phyloP scores from a whole-genome alignment of 1,139 yeast species.

The Tardiomyces depauwii region DNA sequence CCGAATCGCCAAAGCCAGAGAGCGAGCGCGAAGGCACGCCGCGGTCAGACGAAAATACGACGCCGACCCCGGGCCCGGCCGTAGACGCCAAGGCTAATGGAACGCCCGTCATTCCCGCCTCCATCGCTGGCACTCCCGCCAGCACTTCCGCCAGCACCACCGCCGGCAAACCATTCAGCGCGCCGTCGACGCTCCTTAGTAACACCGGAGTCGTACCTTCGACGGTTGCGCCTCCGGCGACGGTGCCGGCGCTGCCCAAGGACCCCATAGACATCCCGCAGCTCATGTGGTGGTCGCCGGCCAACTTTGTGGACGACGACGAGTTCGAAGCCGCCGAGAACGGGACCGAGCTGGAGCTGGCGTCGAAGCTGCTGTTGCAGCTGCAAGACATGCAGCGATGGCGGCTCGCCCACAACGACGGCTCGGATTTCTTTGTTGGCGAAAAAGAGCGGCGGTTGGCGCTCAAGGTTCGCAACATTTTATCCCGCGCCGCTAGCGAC shows the following conservation, averaged over 20 bases:
- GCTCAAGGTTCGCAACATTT: slow-evolving; percentile 37
- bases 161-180: not conserved
- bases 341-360: slow-evolving; percentile 41
- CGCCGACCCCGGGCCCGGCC: no score
- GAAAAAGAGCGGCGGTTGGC: slow-evolving; percentile 40
- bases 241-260: slow-evolving; percentile 34
- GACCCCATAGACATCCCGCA: slow-evolving; percentile 79
- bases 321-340: slow-evolving; percentile 38
- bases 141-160: not conserved
- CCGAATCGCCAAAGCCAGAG: slow-evolving; percentile 1
- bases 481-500: slow-evolving; percentile 34
- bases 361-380: slow-evolving; percentile 45
- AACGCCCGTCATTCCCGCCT: no score
- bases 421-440: slow-evolving; percentile 17
- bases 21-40: slow-evolving; percentile 7
- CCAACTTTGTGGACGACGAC: slow-evolving; percentile 38
- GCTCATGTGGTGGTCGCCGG: slow-evolving; percentile 45
- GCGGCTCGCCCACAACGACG: slow-evolving; percentile 34
- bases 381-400: slow-evolving; percentile 54
- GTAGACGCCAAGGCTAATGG: no score
- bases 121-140: no score
- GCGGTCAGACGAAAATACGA: no score
- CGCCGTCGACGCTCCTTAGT: not conserved
- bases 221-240: not conserved
- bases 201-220: not conserved